Base-by-base conservation (phyloP, 2,329 filamentous ascomycete species). In the Pyrenochaeta sp. region DNA sequence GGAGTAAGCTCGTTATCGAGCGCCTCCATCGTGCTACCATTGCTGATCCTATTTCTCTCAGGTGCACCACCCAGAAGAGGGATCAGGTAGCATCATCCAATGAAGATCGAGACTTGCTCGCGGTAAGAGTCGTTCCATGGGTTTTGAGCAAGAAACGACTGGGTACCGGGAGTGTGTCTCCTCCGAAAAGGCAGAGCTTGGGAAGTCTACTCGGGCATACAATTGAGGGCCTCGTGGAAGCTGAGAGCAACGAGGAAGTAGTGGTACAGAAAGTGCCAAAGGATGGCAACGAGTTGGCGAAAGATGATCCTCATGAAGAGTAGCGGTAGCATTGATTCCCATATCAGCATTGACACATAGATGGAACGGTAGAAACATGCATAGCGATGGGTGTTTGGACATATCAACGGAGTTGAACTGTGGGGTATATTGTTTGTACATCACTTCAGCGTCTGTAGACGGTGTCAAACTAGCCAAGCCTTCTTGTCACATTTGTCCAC, bases 1-100 rank as follows among this genome's bases (percentile, higher is more conserved):
- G 60, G 45, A 56, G 61, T 69, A 63, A 67, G 63, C 45, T 39
- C 51, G 36, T 18, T 39, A 45, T 37, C 39, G 27, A 27, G 23
- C n/a, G n/a, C n/a, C 23, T 27, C 23, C 4, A 27, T 27, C 9
- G 23, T 27, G 9, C 23, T 27, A 4, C 9, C 23, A 27, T 27
- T 27, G 23, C 23, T 27, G 23, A 27, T 9, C 23, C 23, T 27
- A 27, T 27, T 4, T 9, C 23, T 5, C 23, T 27, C 9, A 27
- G 23, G 23, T 27, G 23, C 23, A 27, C 23, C 23, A 9, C 23
- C 9, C 23, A 27, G 23, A 27, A 27, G 23, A 27, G 23, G 23
- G 23, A 27, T 27, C 9, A 9, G 23, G 23, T 9, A 27, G 4
- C 23, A 27, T 9, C 23, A 27, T 9, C 9, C 23, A 27, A 9